phyloP scores from a whole-genome alignment of 176 grass and related monocot species.

The Eragrostis nindensis region DNA sequence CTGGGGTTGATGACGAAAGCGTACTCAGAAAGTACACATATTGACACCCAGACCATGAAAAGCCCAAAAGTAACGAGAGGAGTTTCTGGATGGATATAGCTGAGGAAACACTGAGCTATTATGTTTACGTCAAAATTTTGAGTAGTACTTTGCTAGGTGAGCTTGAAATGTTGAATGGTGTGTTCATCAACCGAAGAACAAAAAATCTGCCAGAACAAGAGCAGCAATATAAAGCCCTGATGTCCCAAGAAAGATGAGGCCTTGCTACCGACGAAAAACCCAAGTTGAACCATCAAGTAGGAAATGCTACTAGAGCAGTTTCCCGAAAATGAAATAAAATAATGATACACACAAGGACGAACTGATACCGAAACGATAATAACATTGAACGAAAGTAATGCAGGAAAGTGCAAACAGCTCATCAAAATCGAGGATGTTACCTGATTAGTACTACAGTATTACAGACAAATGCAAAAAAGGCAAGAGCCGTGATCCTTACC shows the following conservation, averaged over 20 bases:
- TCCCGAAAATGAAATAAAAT: not conserved
- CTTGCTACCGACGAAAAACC: not conserved
- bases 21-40: slow-evolving; percentile 4
- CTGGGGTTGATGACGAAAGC: not conserved
- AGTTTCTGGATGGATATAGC: not conserved
- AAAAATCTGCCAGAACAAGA: not conserved
- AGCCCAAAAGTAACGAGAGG: not conserved
- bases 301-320: not conserved
- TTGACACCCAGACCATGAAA: not conserved
- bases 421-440: slow-evolving; percentile 3
- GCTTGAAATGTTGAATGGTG: not conserved
- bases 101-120: not conserved
- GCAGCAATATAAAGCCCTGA: not conserved
- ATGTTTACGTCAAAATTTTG: not conserved
- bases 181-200: not conserved
- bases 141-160: not conserved
- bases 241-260: not conserved
- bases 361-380: not conserved
- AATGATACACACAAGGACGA: not conserved
- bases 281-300: not conserved
- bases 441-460: slow-evolving; percentile 12
- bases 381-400: slow-evolving; percentile 12
- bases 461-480: not conserved
- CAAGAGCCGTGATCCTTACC: slow-evolving; percentile 42
- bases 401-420: slow-evolving; percentile 5